These are phyloP conservation scores for Claviceps lovelessii DNA, from an alignment of 2,329 filamentous ascomycete species.

Conservation along the genomic window DNA sequence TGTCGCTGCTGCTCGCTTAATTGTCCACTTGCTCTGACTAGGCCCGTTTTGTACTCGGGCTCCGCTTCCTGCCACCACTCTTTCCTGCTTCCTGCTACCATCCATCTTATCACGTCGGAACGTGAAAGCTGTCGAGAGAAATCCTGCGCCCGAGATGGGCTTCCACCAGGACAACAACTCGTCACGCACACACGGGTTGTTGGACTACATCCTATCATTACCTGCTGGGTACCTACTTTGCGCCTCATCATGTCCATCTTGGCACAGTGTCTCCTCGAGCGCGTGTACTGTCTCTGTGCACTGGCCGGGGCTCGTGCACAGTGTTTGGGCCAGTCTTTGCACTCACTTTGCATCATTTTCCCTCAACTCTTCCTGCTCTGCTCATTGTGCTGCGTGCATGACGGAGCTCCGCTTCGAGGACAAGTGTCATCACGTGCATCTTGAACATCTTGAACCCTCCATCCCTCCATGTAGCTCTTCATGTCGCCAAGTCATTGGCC, in stretches of 20 bases:
- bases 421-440: background rate
- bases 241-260: background rate
- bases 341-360: background rate
- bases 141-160: too few relatives aligned
- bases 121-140: background rate
- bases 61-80: background rate
- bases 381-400: background rate
- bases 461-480: too few relatives aligned
- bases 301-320: background rate
- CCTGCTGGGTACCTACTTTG: background rate
- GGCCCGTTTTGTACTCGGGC: conserved; percentile 11
- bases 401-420: background rate
- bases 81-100: background rate
- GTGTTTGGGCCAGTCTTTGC: background rate
- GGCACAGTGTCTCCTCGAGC: background rate
- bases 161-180: too few relatives aligned
- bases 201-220: background rate
- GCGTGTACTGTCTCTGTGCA: background rate
- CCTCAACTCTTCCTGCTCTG: too few relatives aligned
- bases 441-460: background rate
- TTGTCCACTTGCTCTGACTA: conserved; percentile 21
- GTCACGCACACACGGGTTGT: too few relatives aligned
- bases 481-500: background rate
- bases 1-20: conserved; percentile 21
- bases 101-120: background rate